These are phyloP conservation scores for Schizothecium vesticola DNA, from an alignment of 495 filamentous ascomycete genomes.

Conservation along the genomic window DNA sequence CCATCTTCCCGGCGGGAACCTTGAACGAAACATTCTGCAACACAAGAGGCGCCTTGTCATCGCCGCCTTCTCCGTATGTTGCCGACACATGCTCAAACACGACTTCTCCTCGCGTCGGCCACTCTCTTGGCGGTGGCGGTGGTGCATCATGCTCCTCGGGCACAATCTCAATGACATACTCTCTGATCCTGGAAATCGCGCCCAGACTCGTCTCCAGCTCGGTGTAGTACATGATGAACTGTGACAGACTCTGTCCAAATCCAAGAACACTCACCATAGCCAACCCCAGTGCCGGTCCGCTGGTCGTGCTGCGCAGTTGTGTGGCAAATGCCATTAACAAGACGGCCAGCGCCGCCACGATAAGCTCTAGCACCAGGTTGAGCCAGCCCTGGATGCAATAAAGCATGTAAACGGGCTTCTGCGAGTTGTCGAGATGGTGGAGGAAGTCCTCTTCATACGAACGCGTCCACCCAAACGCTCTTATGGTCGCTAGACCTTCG, in stretches of 20 bases:
- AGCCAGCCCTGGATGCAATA: constrained; percentile 47
- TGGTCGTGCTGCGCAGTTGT: background rate
- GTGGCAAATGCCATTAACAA: constrained; percentile 35
- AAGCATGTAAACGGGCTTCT: constrained; percentile 42
- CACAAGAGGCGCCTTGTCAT: too few relatives aligned
- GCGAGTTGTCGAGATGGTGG: constrained; percentile 44
- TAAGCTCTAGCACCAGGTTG: constrained; percentile 38
- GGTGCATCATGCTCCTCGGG: background rate
- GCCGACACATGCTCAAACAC: too few relatives aligned
- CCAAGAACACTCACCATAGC: constrained; percentile 3
- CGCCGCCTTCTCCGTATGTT: too few relatives aligned
- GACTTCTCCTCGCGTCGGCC: constrained; percentile 1
- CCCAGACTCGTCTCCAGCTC: constrained; percentile 44
- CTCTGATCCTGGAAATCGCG: constrained; percentile 37
- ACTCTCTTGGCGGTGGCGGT: background rate
- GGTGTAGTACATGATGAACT: constrained; percentile 28
- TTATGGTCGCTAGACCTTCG: constrained; percentile 38
- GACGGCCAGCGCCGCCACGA: constrained; percentile 35
- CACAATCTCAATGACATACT: constrained; percentile 23
- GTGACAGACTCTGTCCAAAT: constrained; percentile 4
- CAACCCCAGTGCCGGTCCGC: constrained; percentile 1
- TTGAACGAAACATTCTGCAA: too few relatives aligned
- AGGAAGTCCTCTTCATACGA: constrained; percentile 41
- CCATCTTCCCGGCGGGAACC: too few relatives aligned
- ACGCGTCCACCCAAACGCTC: constrained; percentile 40